Percentiles rank a stretch among this genome's conserved stretches.
phyloP scores from a whole-genome alignment of 2,329 filamentous ascomycete species.

The Neocucurbitaria cava region DNA sequence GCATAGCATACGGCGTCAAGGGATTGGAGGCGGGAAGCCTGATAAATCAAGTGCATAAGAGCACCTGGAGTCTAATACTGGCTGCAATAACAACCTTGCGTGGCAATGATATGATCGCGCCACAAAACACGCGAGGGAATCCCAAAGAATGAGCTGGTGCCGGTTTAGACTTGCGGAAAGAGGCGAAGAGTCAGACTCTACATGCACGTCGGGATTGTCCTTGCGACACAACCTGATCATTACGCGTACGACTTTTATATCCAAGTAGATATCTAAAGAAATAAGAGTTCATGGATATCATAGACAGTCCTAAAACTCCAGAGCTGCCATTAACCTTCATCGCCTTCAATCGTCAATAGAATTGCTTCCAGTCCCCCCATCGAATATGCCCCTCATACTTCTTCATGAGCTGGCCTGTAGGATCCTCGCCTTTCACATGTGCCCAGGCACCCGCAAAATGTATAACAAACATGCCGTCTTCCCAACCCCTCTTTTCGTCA shows the following conservation, averaged over 20 bases:
- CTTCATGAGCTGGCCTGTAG: constrained; percentile 48
- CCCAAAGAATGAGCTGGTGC: not conserved
- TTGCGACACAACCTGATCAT: not conserved
- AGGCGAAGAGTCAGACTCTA: not conserved
- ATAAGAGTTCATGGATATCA: constrained; percentile 6
- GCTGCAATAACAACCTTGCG: not conserved
- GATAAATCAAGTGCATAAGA: not conserved
- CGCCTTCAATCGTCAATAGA: constrained; percentile 22
- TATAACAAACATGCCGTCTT: constrained; percentile 46
- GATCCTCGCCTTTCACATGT: constrained; percentile 48
- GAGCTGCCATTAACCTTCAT: not conserved
- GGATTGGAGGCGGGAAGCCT: not conserved
- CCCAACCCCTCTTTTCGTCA: constrained; percentile 35
- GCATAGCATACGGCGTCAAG: not conserved
- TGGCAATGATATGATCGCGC: too few relatives aligned
- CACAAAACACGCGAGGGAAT: not conserved
- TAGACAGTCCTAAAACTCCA: not conserved
- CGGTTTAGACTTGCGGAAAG: not conserved
- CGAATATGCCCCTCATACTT: constrained; percentile 45
- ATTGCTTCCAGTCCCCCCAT: constrained; percentile 43
- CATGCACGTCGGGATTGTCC: not conserved
- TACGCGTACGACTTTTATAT: not conserved
- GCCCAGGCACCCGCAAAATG: constrained; percentile 54
- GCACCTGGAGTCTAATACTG: not conserved
- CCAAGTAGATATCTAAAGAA: not conserved